Percentiles rank a stretch among this genome's conserved stretches.
Conservation (phyloP, 2,329 filamentous ascomycete genomes). For the Cryoendolithus antarcticus region DNA sequence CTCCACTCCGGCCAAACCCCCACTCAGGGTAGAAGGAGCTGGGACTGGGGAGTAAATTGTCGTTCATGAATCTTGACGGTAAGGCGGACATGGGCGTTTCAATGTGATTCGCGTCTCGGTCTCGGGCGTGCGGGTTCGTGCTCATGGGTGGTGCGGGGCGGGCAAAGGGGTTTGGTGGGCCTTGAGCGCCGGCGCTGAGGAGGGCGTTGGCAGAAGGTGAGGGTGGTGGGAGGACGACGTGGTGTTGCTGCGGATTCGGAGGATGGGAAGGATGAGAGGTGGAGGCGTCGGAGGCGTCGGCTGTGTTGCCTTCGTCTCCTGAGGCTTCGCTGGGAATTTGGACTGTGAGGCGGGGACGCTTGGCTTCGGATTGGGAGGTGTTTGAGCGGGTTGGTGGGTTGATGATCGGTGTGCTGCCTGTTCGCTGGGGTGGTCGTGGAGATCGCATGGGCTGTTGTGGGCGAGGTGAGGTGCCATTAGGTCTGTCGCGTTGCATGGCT, state of each 20-base stretch:
- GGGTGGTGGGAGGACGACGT: conserved; percentile 75
- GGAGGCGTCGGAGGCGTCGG: conserved; percentile 50
- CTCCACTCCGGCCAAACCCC: conserved; percentile 49
- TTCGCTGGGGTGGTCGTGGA: conserved; percentile 34
- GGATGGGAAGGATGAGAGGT: conserved; percentile 46
- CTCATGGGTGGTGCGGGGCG: conserved; percentile 65
- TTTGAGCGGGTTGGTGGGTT: conserved; percentile 65
- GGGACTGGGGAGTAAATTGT: conserved; percentile 77
- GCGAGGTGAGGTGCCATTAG: conserved; percentile 38
- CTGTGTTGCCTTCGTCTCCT: conserved; percentile 57
- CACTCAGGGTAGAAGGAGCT: conserved; percentile 89
- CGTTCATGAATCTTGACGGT: conserved; percentile 79
- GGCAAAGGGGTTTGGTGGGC: conserved; percentile 91
- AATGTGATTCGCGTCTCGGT: conserved; percentile 31
- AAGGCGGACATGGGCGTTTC: conserved; percentile 90
- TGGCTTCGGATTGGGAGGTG: conserved; percentile 55
- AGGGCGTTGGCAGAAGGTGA: conserved; percentile 80
- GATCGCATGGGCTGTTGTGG: conserved; percentile 28
- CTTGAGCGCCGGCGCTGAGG: conserved; percentile 79
- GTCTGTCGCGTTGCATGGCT: conserved; percentile 37
- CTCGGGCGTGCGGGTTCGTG: conserved; percentile 27
- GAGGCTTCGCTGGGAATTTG: conserved; percentile 90
- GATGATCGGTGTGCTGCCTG: conserved; percentile 50
- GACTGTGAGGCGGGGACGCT: conserved; percentile 75
- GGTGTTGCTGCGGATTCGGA: conserved; percentile 22